Evolutionary conservation across 2,329 filamentous ascomycete species (phyloP).

Genomic region (Sporothrix inflata): DNA sequence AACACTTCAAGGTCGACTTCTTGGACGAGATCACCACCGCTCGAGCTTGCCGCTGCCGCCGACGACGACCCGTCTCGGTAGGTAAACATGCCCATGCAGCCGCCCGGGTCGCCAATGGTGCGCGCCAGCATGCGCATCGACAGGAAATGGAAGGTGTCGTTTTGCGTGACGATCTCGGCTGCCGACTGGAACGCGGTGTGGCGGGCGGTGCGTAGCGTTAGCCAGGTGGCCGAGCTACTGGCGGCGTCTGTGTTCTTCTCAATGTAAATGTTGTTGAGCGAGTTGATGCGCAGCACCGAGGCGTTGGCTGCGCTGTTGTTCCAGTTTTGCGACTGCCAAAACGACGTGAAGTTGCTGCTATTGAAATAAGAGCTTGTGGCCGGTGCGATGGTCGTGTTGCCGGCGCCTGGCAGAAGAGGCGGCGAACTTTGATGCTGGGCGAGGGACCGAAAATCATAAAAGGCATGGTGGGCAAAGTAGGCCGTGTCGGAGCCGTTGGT

Average conservation of each 20-base stretch:
- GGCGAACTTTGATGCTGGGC: conserved; percentile 37
- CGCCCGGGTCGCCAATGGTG: conserved; percentile 52
- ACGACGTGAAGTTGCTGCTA: conserved; percentile 37
- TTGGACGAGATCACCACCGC: conserved; percentile 44
- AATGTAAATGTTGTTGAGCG: conserved; percentile 48
- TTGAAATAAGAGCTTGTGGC: conserved; percentile 41
- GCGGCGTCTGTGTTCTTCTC: conserved; percentile 45
- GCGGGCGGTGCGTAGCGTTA: conserved; percentile 54
- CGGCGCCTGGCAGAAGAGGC: conserved; percentile 35
- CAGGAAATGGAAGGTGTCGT: conserved; percentile 44
- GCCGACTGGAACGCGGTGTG: conserved; percentile 50
- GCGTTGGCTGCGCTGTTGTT: conserved; percentile 27
- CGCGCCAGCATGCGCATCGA: conserved; percentile 57
- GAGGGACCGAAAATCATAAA: conserved; percentile 43
- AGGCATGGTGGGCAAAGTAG: conserved; percentile 41
- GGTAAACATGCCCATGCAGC: conserved; percentile 58
- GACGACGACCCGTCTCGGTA: conserved; percentile 42
- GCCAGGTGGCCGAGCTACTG: conserved; percentile 47
- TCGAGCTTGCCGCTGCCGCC: not conserved
- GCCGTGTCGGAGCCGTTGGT: conserved; percentile 40
- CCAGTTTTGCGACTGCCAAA: conserved; percentile 40
- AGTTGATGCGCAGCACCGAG: conserved; percentile 40
- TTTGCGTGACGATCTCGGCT: conserved; percentile 51
- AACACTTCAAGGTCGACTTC: conserved; percentile 59
- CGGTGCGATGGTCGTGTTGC: conserved; percentile 32